Percentiles rank a stretch among this genome's conserved stretches.
Conservation (phyloP, 345 rosid genomes). For the Populus ilicifolia region DNA sequence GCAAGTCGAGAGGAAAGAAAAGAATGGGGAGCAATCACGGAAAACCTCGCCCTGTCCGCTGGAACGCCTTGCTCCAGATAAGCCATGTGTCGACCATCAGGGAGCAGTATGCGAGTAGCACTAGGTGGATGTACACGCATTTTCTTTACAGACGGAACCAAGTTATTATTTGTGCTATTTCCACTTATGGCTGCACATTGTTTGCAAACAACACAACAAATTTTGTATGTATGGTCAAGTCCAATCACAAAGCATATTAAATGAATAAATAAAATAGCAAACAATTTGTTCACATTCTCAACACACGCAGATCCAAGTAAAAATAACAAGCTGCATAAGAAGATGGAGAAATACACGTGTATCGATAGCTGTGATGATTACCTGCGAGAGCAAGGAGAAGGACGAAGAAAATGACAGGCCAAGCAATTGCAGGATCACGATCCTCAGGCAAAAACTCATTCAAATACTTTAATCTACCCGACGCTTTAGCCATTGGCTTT, state of each 20-base stretch:
- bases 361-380: slow-evolving; percentile 12
- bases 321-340: too few species aligned
- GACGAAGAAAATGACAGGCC: slow-evolving; percentile 78
- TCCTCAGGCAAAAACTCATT: slow-evolving; percentile 95
- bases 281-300: background rate
- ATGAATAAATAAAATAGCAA: too few species aligned
- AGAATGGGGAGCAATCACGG: slow-evolving; percentile 66
- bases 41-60: slow-evolving; percentile 62
- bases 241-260: too few species aligned
- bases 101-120: slow-evolving; percentile 62
- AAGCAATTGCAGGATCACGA: slow-evolving; percentile 81
- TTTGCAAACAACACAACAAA: background rate
- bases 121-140: slow-evolving; percentile 60
- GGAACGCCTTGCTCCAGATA: slow-evolving; percentile 70
- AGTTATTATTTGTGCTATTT: slow-evolving; percentile 30
- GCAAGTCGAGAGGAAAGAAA: slow-evolving; percentile 87
- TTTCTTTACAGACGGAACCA: slow-evolving; percentile 44
- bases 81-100: slow-evolving; percentile 83
- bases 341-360: too few species aligned
- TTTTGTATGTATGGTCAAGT: too few species aligned
- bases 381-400: slow-evolving; percentile 75
- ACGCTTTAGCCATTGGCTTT: slow-evolving; percentile 57
- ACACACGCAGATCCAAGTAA: background rate
- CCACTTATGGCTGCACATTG: slow-evolving; percentile 58
- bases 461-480: slow-evolving; percentile 59